Evolutionary conservation across 2,329 filamentous ascomycete genomes (phyloP), one percentile per base, ranked within the genome.

Genomic region (Dothideomycetes sp.): DNA sequence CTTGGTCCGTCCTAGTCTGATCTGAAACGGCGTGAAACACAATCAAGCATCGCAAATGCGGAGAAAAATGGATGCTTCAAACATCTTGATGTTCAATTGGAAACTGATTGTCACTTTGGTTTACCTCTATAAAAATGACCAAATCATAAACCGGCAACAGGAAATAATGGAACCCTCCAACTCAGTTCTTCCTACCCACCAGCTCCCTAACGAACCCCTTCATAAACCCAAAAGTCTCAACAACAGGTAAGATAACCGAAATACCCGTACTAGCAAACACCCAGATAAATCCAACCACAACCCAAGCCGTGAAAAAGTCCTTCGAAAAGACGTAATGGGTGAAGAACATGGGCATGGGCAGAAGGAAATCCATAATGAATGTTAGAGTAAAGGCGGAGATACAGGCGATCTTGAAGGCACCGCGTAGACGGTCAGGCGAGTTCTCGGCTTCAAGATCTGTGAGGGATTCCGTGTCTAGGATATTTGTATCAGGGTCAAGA

Each of bases 311-410:
- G 41, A 64, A 64, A 47, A 64, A 63, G 5, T 55, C 56, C 20
- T 59, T 54, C n/a, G 55, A 59, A 44, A 64, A 64, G 16, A 64
- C 50, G 41, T 64, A 64, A 8, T 61, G 54, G 1, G 51, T 53
- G 45, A 63, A 56, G 48, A 63, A 64, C 59, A 64, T 63, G 3
- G 62, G 61, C 47, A 64, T 63, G 0, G 62, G 62, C 1, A 63
- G 44, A 10, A 64, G 38, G 29, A 64, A 62, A 47, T 63, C 60
- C 49, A 64, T 53, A 18, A 62, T 48, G 32, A 64, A 58, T 0
- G 61, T 61, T 4, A 64, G 31, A 2, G 60, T 35, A 23, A 58
- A 56, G 1, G 61, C 57, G 3, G 56, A 50, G 10, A 62, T 54
- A 44, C 57, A 58, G 3, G 62, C 62, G 34, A 60, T 46, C 33